Evolutionary conservation across 148 eudicot species (phyloP).

Genomic region (Spergularia bocconei): DNA sequence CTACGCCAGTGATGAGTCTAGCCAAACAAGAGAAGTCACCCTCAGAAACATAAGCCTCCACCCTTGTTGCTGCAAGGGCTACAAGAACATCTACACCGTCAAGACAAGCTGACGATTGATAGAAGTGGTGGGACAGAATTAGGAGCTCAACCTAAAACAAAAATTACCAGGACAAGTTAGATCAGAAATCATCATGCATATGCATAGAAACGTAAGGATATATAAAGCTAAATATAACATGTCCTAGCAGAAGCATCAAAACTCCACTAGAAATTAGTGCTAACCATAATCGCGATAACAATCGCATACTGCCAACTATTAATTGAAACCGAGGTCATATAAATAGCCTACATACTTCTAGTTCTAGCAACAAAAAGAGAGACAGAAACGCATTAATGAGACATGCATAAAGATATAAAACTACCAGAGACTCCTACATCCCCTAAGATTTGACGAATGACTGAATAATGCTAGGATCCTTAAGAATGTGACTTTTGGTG

Average conservation of each 20-base stretch:
- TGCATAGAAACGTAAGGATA: neutral
- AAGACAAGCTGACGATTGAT: conserved; percentile 93
- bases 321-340: neutral
- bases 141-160: conserved; percentile 92
- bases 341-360: too few species aligned
- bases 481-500: neutral
- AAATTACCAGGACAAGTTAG: conserved; percentile 23
- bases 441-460: too few species aligned
- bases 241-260: neutral
- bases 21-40: conserved; percentile 96
- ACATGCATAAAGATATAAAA: neutral
- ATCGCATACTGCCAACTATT: neutral
- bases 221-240: conserved; percentile 1
- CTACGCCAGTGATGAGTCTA: conserved; percentile 94
- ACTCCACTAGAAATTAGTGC: neutral
- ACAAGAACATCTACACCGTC: conserved; percentile 99
- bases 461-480: neutral
- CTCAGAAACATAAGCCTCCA: conserved; percentile 91
- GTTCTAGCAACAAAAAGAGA: too few species aligned
- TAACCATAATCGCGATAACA: neutral
- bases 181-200: neutral
- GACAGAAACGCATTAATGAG: too few species aligned
- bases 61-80: conserved; percentile 97
- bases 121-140: conserved; percentile 96
- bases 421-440: neutral